Evolutionary conservation across 805 yeast genomes (phyloP), one percentile per base, ranked within the genome.

Genomic region (Pichia membranifaciens): DNA sequence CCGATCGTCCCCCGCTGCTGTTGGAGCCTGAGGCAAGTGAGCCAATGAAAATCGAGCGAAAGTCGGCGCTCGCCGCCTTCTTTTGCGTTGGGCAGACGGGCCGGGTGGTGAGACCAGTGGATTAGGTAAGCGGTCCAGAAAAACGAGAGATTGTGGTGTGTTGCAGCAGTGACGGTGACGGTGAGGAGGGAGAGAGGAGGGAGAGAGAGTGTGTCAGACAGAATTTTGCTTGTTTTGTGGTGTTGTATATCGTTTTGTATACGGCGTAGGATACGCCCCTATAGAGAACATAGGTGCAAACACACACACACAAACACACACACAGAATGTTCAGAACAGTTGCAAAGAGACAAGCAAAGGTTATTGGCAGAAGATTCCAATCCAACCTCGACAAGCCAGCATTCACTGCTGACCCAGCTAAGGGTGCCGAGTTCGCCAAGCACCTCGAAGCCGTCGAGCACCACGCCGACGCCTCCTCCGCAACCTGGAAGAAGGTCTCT

Each of bases 401-500:
- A 22, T 76, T 70, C 65, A 17, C 42, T 15, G 18, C 18, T 50
- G 72, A 80, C 67, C 70, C 76, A 56, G 80, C 76, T 56, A 84
- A 85, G 57, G 95, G 88, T 53, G 76, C 79, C 58, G 87, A 79
- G 32, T 88, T 80, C 74, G 73, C 71, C 62, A 75, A 79, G 58
- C 73, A 73, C 44, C 53, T 74, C 54, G 77, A 79, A 57, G 87
- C 83, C 57, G 77, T 86, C 62, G 74, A 74, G 60, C 82, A 82
- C 65, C 99, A 91, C 72, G 90, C 96, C 49, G 73, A 68, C 53
- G 75, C 78, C 55, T 83, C 96, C 55, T 76, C 95, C 51, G 69
- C 71, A 38, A 73, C 82, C 58, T 91, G 99, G 99, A 81, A 79
- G 70, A 90, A 86, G 68, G 77, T 91, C 70, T 78, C 96, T 39